Evolutionary conservation across 78 protist genomes (phyloP).

Genomic region (Cavenderia fasciculata): DNA sequence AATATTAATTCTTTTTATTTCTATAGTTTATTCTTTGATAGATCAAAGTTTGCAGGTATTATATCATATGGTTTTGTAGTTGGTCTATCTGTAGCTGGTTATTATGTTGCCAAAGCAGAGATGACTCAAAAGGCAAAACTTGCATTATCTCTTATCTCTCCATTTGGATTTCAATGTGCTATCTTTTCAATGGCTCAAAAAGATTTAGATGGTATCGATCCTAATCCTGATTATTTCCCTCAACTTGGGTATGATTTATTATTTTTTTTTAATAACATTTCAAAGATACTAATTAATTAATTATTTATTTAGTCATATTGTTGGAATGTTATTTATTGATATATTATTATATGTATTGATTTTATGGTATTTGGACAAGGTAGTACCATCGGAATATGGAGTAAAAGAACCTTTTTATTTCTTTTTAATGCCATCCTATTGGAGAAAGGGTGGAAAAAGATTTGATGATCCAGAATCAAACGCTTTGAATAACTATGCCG

Average conservation of each 20-base stretch:
- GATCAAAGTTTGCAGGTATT: conserved; percentile 44
- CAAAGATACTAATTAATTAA: not conserved
- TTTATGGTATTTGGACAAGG: conserved; percentile 26
- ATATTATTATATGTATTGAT: not conserved
- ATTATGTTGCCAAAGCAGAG: not conserved
- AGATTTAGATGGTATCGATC: conserved; percentile 11
- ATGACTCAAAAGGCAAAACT: not conserved
- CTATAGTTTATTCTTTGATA: conserved; percentile 33
- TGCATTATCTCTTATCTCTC: not conserved
- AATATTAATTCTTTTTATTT: too few relatives aligned
- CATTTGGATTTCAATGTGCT: conserved; percentile 6
- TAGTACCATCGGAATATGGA: conserved; percentile 50
- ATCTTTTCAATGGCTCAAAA: not conserved
- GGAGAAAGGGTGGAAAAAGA: not conserved
- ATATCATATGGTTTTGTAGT: conserved; percentile 9
- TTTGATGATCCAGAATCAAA: not conserved
- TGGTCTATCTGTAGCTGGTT: not conserved
- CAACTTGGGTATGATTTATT: not conserved
- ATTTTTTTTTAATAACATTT: not conserved
- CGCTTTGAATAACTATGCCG: not conserved
- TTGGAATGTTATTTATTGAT: conserved; percentile 43
- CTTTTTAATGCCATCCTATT: conserved; percentile 1
- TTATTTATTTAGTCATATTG: not conserved
- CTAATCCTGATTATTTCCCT: too few relatives aligned
- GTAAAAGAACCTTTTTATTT: conserved; percentile 33